Base-by-base conservation (phyloP, 345 rosid species). In the Leavenworthia alabamica region DNA sequence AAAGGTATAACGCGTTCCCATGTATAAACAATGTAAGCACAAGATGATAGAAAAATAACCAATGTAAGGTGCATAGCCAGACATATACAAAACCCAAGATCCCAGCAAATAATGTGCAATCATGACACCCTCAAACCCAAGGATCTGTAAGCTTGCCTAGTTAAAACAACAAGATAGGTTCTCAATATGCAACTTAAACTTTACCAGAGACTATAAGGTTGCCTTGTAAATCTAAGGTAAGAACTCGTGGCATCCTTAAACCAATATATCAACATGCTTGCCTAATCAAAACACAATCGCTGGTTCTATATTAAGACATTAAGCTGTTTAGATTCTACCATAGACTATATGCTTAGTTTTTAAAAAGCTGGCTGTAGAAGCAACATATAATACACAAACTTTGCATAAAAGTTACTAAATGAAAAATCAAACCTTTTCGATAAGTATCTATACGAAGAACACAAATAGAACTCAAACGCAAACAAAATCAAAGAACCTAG, bases 1-100 rank as follows among this genome's bases (percentile, higher is more conserved):
- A 56, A 60, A 68, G 54, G 46, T 49, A 70, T 39, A 56, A 56
- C 59, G 1, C 31, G 52, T 55, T 62, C 55, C 74, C 59, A 62
- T 47, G 23, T 37, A 62, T 45, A 70, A 56, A 70, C 41, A 62
- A 36, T 51, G 41, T 44, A 26, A 35, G 37, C 35, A 27, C 32
- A 70, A 60, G 36, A 36, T 54, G 3, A 52, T 13, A 45, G 24
- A 61, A 33, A 51, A 49, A 52, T 15, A 42, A 53, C 17, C n/a
- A 43, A 51, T 11, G 14, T 51, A 10, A 33, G 35, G 24, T n/a
- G 13, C 17, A 12, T 52, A 22, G 53, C 45, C 5, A 54, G 57
- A 13, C 12, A 37, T 46, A 16, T 7, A 27, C 13, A 56, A 47
- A 47, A 29, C 41, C 44, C 55, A 45, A 66, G 37, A 7, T 24